These are phyloP conservation scores for Mycena chlorophos DNA, from an alignment of 768 basidiomycete genomes.

Conservation along the genomic window DNA sequence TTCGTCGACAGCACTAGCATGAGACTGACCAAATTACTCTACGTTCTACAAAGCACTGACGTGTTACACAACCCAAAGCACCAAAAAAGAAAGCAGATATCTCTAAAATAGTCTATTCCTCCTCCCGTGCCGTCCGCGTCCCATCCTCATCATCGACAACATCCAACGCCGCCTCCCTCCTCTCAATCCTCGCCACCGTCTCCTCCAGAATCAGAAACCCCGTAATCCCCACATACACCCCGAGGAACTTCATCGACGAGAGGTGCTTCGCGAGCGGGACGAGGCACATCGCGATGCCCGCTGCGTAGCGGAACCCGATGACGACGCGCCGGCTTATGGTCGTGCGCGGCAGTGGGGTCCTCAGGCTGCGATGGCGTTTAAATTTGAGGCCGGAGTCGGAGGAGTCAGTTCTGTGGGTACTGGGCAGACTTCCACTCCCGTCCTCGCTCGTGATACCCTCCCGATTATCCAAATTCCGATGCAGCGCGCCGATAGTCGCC, in stretches of 20 bases:
- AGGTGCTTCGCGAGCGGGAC: slow-evolving; percentile 14
- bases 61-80: too few relatives aligned
- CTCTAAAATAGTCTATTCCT: too few relatives aligned
- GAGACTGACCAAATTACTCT: too few relatives aligned
- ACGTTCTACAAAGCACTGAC: too few relatives aligned
- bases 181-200: slow-evolving; percentile 22
- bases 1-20: too few relatives aligned
- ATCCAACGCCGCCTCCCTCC: slow-evolving; percentile 14
- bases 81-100: too few relatives aligned
- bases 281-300: slow-evolving; percentile 17
- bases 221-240: slow-evolving; percentile 18
- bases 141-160: too few relatives aligned
- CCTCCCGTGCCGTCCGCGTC: neutral
- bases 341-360: neutral
- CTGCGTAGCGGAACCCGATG: slow-evolving; percentile 12
- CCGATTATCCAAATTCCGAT: slow-evolving; percentile 16
- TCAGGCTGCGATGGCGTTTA: neutral
- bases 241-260: slow-evolving; percentile 13
- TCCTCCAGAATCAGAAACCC: slow-evolving; percentile 20
- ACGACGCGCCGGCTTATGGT: slow-evolving; percentile 13
- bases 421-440: neutral
- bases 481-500: slow-evolving; percentile 19
- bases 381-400: too few relatives aligned
- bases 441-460: neutral
- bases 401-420: too few relatives aligned